Evolutionary conservation across 805 yeast genomes (phyloP).

Genomic region (Wickerhamomyces silvicola): DNA sequence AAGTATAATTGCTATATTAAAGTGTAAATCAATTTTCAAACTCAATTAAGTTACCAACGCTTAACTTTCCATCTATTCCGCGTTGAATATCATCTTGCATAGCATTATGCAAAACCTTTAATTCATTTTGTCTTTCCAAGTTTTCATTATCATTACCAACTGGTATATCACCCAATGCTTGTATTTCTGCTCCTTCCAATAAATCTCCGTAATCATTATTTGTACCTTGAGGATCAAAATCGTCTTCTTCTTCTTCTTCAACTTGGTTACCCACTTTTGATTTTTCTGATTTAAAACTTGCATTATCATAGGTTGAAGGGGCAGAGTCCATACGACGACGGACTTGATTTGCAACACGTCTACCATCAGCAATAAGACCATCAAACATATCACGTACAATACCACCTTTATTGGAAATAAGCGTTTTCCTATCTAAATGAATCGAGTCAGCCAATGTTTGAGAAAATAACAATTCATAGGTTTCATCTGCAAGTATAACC

Average conservation of each 20-base stretch:
- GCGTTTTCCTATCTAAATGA: constrained; percentile 52
- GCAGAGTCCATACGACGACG: constrained; percentile 81
- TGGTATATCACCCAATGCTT: constrained; percentile 29
- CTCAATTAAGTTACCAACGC: constrained; percentile 30
- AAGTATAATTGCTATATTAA: not conserved
- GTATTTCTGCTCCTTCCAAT: constrained; percentile 44
- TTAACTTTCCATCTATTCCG: constrained; percentile 6
- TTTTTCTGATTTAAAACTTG: constrained; percentile 7
- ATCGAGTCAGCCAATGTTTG: constrained; percentile 60
- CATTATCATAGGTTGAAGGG: constrained; percentile 11
- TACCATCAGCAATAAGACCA: constrained; percentile 86
- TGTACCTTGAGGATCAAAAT: constrained; percentile 36
- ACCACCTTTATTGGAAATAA: constrained; percentile 38
- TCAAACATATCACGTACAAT: constrained; percentile 84
- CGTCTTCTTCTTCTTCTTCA: constrained; percentile 40
- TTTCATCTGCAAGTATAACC: constrained; percentile 92
- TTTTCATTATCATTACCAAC: constrained; percentile 6
- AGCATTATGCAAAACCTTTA: constrained; percentile 26
- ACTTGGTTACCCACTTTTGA: constrained; percentile 4
- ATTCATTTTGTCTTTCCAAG: constrained; percentile 17
- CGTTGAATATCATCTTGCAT: constrained; percentile 11
- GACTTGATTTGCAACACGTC: constrained; percentile 85
- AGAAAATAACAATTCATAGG: constrained; percentile 80
- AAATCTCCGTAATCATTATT: constrained; percentile 39
- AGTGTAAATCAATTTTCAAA: constrained; percentile 29